Conservation (phyloP, 1,139 yeast genomes). For the Debaryomycetaceae sp. region DNA sequence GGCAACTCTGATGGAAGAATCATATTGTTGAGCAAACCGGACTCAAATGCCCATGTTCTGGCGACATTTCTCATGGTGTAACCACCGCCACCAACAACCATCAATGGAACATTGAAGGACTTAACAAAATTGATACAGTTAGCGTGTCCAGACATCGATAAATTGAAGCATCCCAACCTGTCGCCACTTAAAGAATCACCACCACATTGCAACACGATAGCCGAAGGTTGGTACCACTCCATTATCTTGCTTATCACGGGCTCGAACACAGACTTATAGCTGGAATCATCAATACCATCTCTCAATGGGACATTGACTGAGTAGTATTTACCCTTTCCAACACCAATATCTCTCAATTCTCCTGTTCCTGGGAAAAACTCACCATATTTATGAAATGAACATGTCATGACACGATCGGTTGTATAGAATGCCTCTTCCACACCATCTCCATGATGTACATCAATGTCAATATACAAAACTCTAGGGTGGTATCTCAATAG, state of each 20-base stretch:
- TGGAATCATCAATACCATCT: conserved; percentile 90
- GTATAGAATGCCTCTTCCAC: conserved; percentile 97
- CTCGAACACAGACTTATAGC: conserved; percentile 82
- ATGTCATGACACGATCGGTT: conserved; percentile 96
- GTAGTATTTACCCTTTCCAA: conserved; percentile 84
- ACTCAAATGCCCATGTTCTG: conserved; percentile 93
- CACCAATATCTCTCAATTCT: conserved; percentile 81
- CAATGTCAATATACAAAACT: conserved; percentile 93
- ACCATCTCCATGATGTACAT: conserved; percentile 98
- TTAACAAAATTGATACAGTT: conserved; percentile 90
- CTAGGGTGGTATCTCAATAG: conserved; percentile 88
- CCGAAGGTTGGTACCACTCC: conserved; percentile 94
- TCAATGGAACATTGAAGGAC: conserved; percentile 80
- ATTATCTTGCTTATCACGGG: conserved; percentile 77
- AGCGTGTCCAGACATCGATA: conserved; percentile 92
- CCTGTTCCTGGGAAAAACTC: conserved; percentile 98
- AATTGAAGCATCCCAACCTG: conserved; percentile 85
- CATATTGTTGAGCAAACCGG: conserved; percentile 82
- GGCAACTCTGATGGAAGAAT: conserved; percentile 81
- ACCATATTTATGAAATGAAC: conserved; percentile 95
- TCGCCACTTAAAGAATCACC: conserved; percentile 94
- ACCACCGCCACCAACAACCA: conserved; percentile 97
- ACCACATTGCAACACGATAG: conserved; percentile 87
- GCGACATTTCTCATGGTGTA: conserved; percentile 97
- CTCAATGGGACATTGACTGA: conserved; percentile 86